phyloP scores from a whole-genome alignment of 768 basidiomycete genomes.

The Sarcodon sp. region DNA sequence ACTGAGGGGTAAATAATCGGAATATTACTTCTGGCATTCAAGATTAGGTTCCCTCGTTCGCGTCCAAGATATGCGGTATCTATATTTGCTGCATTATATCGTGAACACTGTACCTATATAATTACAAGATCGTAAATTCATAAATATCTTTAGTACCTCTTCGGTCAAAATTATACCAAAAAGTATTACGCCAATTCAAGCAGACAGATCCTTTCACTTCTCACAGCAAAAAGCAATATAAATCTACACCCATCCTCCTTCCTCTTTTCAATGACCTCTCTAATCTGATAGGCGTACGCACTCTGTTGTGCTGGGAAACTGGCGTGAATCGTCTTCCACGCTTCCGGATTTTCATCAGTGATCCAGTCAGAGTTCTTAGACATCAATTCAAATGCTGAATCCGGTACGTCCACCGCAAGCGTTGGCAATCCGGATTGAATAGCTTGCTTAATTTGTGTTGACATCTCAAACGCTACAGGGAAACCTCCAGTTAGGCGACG shows the following conservation, averaged over 20 bases:
- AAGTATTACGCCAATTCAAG: conserved; percentile 21
- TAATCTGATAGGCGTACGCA: conserved; percentile 53
- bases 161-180: neutral
- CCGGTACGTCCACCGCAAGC: conserved; percentile 59
- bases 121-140: too few relatives aligned
- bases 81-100: too few relatives aligned
- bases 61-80: too few relatives aligned
- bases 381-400: conserved; percentile 49
- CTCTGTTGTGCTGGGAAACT: conserved; percentile 44
- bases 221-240: conserved; percentile 50
- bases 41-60: too few relatives aligned
- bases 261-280: conserved; percentile 50
- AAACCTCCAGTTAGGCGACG: neutral
- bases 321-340: conserved; percentile 48
- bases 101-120: too few relatives aligned
- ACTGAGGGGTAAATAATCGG: too few relatives aligned
- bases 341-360: conserved; percentile 46
- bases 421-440: conserved; percentile 50
- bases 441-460: conserved; percentile 41
- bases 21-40: too few relatives aligned
- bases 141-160: too few relatives aligned
- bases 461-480: conserved; percentile 48
- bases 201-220: conserved; percentile 59
- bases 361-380: conserved; percentile 48
- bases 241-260: conserved; percentile 53